phyloP scores from a whole-genome alignment of 2,329 filamentous ascomycete genomes.

The Ceratocystis lukuohia region DNA sequence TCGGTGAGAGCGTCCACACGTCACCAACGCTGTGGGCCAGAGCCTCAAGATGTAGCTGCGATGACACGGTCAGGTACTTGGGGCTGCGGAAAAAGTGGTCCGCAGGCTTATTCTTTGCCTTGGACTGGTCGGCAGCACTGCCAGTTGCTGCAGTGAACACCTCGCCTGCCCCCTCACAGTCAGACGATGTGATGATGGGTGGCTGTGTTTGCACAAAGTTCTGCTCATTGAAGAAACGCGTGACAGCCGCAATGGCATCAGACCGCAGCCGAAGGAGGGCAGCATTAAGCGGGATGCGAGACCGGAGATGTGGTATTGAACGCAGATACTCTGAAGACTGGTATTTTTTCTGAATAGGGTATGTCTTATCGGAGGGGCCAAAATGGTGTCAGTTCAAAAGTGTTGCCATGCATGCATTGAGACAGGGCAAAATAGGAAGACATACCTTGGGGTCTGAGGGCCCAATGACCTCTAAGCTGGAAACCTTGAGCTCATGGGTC shows the following conservation, averaged over 20 bases:
- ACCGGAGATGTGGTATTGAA: conserved; percentile 72
- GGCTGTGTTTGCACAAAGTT: conserved; percentile 76
- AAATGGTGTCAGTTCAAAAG: too few relatives aligned
- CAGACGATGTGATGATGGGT: conserved; percentile 88
- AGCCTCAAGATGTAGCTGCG: conserved; percentile 87
- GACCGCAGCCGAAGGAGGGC: conserved; percentile 73
- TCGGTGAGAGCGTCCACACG: conserved; percentile 89
- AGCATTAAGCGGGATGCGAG: conserved; percentile 68
- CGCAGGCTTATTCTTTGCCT: conserved; percentile 25
- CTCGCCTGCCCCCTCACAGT: conserved; percentile 92
- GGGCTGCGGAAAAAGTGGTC: conserved; percentile 64
- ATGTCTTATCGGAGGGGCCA: conserved; percentile 43
- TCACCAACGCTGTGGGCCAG: conserved; percentile 75
- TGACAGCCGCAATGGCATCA: conserved; percentile 58
- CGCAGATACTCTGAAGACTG: conserved; percentile 81
- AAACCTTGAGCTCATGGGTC: conserved; percentile 63
- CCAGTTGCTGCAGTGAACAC: conserved; percentile 60
- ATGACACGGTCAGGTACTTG: conserved; percentile 94
- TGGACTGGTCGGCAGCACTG: conserved; percentile 23
- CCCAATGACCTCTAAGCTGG: conserved; percentile 56
- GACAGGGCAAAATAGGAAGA: conserved; percentile 17
- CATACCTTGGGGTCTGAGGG: conserved; percentile 65
- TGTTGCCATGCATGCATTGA: neutral
- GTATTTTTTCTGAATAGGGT: conserved; percentile 93
- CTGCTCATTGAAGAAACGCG: conserved; percentile 57